A percentile compares a stretch with the other conserved stretches of the same genome.
These are phyloP conservation scores for Marchantia paleacea DNA, from an alignment of 225 moss, liverwort and hornwort genomes.

Conservation along the genomic window DNA sequence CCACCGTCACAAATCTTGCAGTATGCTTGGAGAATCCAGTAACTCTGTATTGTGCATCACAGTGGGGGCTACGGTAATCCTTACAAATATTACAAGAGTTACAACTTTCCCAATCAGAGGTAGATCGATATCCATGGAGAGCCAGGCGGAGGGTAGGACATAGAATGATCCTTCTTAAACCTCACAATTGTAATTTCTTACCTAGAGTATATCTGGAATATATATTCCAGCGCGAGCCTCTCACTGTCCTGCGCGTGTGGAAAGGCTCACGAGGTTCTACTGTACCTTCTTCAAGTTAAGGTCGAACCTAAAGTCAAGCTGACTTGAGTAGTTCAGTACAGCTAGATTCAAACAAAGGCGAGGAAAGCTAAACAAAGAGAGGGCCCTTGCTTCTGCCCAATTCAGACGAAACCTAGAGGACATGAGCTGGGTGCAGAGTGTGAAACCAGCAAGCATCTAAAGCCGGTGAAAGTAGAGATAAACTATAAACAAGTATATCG, in stretches of 20 bases:
- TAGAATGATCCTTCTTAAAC: too few species aligned
- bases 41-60: background rate
- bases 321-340: background rate
- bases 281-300: background rate
- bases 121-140: background rate
- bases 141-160: too few species aligned
- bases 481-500: background rate
- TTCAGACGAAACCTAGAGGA: background rate
- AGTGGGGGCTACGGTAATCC: background rate
- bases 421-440: background rate
- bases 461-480: background rate
- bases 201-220: background rate
- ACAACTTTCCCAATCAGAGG: background rate
- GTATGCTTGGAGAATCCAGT: background rate
- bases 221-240: background rate
- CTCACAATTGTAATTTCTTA: background rate
- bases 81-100: background rate
- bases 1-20: background rate
- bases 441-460: background rate
- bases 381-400: background rate
- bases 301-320: background rate
- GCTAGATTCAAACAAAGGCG: background rate
- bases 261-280: background rate
- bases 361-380: background rate
- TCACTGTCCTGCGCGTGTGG: background rate